Base-by-base conservation (phyloP, 1,284 basidiomycete species). In the Agaricales sp. region DNA sequence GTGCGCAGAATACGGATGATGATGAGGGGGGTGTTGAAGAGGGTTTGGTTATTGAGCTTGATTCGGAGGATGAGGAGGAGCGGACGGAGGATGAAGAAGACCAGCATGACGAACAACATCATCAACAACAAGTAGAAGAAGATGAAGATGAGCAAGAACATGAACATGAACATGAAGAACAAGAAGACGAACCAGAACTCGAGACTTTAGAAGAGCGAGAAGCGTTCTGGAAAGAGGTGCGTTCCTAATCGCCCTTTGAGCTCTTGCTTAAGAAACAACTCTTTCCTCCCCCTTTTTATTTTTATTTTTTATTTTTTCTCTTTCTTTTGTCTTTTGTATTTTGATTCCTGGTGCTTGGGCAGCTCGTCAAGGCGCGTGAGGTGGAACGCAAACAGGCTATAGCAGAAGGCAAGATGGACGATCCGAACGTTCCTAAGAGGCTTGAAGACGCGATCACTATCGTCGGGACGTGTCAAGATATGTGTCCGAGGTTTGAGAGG, bases 401-500 rank as follows among this genome's bases (percentile, higher is more conserved):
- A 4, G 44, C 44, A 6, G 18, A 21, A 21, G 86, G 86, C 2
- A 70, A 81, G 53, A 83, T 88, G 63, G 88, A 90, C 51, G 89
- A 92, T 57, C 92, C 91, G 0, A 63, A 71, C 23, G 80, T 83
- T 23, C 78, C 87, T 2, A 88, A 86, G 55, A 75, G 85, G 20
- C 74, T 97, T 4, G 86, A 87, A 53, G 85, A 93, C 53, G 93
- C 95, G 2, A 88, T 93, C 49, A 87, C 85, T 24, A 83, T 98
- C 59, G 77, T 88, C 12, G 95, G 95, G 16, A 94, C 90, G 1
- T 98, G 95, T 61, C 69, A 75, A 66, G 85, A 89, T 54, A 97
- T 98, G 92, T 98, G 95, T 63, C 90, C 92, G 3, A 82, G 87
- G 47, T 95, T 91, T 58, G 95, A 99, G 66, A 75, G 87, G 18